A percentile compares a stretch with the other conserved stretches of the same genome.
These are phyloP conservation scores for Elaeagnus macrophylla DNA, from an alignment of 306 rosid species.

Conservation along the genomic window DNA sequence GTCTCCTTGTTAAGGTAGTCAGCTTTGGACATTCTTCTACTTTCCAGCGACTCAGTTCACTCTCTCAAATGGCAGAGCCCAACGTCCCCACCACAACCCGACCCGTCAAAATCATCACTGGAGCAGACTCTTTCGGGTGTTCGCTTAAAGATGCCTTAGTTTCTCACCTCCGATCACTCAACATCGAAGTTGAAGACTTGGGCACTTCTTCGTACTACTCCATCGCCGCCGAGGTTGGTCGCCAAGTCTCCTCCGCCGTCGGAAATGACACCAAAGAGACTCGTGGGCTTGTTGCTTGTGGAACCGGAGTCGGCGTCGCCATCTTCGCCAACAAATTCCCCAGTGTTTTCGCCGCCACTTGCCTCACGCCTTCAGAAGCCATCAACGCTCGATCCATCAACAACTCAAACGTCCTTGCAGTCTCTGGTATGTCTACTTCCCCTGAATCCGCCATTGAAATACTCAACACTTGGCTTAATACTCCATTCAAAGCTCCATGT, in stretches of 20 bases:
- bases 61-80: slow-evolving; percentile 29
- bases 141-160: slow-evolving; percentile 61
- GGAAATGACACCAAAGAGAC: slow-evolving; percentile 3
- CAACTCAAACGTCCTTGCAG: slow-evolving; percentile 82
- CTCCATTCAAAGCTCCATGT: slow-evolving; percentile 64
- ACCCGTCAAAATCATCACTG: slow-evolving; percentile 56
- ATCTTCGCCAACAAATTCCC: slow-evolving; percentile 91
- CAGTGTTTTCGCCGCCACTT: slow-evolving; percentile 60
- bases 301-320: slow-evolving; percentile 83
- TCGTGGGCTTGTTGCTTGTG: slow-evolving; percentile 78
- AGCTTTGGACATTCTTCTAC: not conserved
- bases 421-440: slow-evolving; percentile 63
- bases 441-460: slow-evolving; percentile 48
- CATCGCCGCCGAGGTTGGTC: slow-evolving; percentile 80
- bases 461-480: slow-evolving; percentile 59
- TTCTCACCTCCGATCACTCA: slow-evolving; percentile 59
- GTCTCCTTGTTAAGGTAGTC: too few relatives aligned
- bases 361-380: slow-evolving; percentile 57
- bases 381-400: slow-evolving; percentile 69
- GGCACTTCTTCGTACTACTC: slow-evolving; percentile 79
- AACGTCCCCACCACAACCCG: slow-evolving; percentile 3
- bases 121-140: slow-evolving; percentile 63
- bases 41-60: not conserved
- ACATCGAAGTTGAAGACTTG: slow-evolving; percentile 68
- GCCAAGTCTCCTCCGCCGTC: slow-evolving; percentile 55